Evolutionary conservation across 2,329 filamentous ascomycete species (phyloP).

Genomic region (Claviceps cyperi): DNA sequence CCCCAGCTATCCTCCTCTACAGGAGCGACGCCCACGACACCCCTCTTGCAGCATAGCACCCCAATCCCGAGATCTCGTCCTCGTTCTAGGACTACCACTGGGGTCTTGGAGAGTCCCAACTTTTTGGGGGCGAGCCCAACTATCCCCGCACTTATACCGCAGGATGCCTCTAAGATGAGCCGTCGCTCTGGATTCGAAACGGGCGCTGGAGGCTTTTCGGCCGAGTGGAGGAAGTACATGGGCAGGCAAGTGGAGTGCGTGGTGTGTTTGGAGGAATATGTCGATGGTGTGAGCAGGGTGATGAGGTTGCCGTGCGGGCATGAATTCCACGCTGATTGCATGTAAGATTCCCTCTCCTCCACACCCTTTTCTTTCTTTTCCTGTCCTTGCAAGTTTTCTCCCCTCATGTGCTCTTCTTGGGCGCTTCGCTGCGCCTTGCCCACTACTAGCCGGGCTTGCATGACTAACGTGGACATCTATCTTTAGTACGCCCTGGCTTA

Average conservation of each 20-base stretch:
- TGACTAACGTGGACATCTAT: background rate
- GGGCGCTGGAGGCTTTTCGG: slow-evolving; percentile 24
- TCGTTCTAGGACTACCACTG: slow-evolving; percentile 51
- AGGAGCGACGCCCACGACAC: slow-evolving; percentile 60
- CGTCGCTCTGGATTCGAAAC: slow-evolving; percentile 34
- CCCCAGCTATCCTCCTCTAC: slow-evolving; percentile 46
- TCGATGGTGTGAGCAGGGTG: slow-evolving; percentile 83
- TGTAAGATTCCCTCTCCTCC: slow-evolving; percentile 47
- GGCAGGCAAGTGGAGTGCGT: slow-evolving; percentile 72
- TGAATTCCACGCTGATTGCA: slow-evolving; percentile 96
- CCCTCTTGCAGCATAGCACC: slow-evolving; percentile 50
- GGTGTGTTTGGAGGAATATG: slow-evolving; percentile 90
- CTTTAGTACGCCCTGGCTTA: slow-evolving; percentile 82
- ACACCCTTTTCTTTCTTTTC: background rate
- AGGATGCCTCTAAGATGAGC: slow-evolving; percentile 17
- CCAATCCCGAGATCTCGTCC: slow-evolving; percentile 36
- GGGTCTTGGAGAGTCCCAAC: slow-evolving; percentile 37
- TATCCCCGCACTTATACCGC: slow-evolving; percentile 23
- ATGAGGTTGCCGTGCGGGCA: slow-evolving; percentile 97
- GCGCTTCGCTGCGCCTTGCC: background rate
- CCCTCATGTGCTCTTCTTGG: background rate
- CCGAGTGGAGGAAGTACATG: slow-evolving; percentile 53
- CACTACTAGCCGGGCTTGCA: background rate
- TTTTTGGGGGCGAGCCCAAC: slow-evolving; percentile 29
- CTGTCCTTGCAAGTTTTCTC: too few species aligned